Evolutionary conservation across 1,284 basidiomycete genomes (phyloP).

Genomic region (Vanrija humicola): DNA sequence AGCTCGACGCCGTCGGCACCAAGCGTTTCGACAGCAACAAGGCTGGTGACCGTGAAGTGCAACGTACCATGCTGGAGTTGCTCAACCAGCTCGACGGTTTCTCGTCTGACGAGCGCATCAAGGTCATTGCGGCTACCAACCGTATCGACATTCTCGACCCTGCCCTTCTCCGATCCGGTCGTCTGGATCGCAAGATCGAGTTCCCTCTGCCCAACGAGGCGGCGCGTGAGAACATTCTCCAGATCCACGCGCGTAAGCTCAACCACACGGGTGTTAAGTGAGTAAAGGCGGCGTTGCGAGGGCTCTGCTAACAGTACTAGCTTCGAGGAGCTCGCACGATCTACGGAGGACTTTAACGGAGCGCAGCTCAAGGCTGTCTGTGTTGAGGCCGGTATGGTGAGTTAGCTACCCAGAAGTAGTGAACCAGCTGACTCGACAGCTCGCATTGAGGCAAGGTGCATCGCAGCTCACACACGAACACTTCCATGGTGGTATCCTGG

Average conservation of each 20-base stretch:
- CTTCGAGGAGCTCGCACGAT: conserved; percentile 69
- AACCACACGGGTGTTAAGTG: conserved; percentile 59
- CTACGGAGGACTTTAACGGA: conserved; percentile 72
- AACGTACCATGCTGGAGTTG: conserved; percentile 97
- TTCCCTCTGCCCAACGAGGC: conserved; percentile 74
- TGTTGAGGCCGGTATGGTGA: conserved; percentile 98
- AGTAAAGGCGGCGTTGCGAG: conserved; percentile 10
- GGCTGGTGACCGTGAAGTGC: conserved; percentile 96
- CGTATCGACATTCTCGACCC: conserved; percentile 95
- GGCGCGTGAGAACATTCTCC: conserved; percentile 67
- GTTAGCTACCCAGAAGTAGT: conserved; percentile 40
- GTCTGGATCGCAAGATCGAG: conserved; percentile 74
- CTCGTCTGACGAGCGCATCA: conserved; percentile 92
- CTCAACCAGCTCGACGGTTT: conserved; percentile 82
- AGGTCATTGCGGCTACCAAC: conserved; percentile 99
- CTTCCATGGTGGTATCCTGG: conserved; percentile 83
- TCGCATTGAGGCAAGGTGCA: conserved; percentile 76
- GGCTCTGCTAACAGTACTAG: conserved; percentile 11
- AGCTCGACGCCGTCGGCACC: conserved; percentile 96
- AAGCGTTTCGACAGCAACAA: conserved; percentile 99
- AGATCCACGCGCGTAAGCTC: conserved; percentile 88
- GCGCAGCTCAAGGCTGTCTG: conserved; percentile 75
- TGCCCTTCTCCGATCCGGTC: conserved; percentile 68
- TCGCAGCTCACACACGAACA: conserved; percentile 87
- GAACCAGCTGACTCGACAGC: conserved; percentile 11